These are phyloP conservation scores for Pochonia chlamydosporia DNA, from an alignment of 2,329 filamentous ascomycete species.

Conservation along the genomic window DNA sequence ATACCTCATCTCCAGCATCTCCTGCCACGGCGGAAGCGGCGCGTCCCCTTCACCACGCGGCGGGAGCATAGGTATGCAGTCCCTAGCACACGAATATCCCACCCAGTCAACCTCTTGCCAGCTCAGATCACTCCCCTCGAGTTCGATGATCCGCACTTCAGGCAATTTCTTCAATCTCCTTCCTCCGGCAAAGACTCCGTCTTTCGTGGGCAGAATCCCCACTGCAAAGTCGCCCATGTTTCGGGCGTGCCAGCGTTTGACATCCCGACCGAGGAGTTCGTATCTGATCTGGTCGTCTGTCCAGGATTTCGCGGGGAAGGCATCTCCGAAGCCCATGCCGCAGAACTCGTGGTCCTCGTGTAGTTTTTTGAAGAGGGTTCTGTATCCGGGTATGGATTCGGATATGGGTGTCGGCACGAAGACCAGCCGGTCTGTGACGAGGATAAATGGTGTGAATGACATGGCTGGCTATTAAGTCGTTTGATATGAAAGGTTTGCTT, in stretches of 20 bases:
- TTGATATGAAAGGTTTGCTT: too few relatives aligned
- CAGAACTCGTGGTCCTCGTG: constrained; percentile 12
- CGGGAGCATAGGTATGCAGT: neutral
- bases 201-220: constrained; percentile 4
- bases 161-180: neutral
- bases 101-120: constrained; percentile 10
- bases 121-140: neutral
- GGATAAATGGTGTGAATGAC: constrained; percentile 4
- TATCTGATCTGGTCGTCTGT: constrained; percentile 10
- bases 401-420: constrained; percentile 13
- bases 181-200: neutral
- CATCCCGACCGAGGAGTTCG: constrained; percentile 7
- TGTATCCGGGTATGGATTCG: constrained; percentile 6
- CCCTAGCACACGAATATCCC: constrained; percentile 13
- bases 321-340: constrained; percentile 10
- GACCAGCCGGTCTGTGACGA: constrained; percentile 9
- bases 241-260: constrained; percentile 8
- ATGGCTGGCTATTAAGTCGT: too few relatives aligned
- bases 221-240: constrained; percentile 16
- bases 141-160: constrained; percentile 3
- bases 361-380: constrained; percentile 9
- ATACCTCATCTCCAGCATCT: constrained; percentile 16
- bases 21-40: constrained; percentile 10
- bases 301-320: constrained; percentile 7
- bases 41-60: neutral